phyloP scores from a whole-genome alignment of 345 rosid genomes.

The Noccaea caerulescens region DNA sequence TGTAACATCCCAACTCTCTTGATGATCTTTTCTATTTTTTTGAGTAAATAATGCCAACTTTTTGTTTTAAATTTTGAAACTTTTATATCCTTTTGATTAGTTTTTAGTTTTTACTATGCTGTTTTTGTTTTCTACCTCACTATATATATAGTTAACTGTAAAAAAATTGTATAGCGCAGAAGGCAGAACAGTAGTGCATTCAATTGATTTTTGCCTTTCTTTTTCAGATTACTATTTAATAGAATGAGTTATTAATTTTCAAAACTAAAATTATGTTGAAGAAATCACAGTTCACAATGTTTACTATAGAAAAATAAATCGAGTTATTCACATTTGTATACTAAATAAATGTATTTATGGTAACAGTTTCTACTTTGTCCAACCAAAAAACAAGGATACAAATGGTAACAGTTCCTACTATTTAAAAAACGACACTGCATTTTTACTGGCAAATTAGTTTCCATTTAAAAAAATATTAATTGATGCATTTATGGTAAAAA shows the following conservation, averaged over 20 bases:
- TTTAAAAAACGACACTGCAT: no score
- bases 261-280: not conserved
- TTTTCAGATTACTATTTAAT: not conserved
- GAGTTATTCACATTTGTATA: not conserved
- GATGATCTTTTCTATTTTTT: conserved; percentile 20
- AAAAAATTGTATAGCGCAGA: conserved; percentile 5
- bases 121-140: not conserved
- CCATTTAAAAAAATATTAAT: no score
- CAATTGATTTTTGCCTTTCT: not conserved
- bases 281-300: not conserved
- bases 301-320: no score
- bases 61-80: conserved; percentile 2
- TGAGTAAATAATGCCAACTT: conserved; percentile 38
- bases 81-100: not conserved
- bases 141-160: not conserved
- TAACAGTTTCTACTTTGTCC: not conserved
- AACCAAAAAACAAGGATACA: no score
- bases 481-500: no score
- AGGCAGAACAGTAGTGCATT: conserved; percentile 5
- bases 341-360: conserved; percentile 1
- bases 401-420: not conserved
- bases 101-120: not conserved
- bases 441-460: no score
- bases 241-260: no score
- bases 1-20: conserved; percentile 16